Percentiles rank a stretch among this genome's conserved stretches.
These are phyloP conservation scores for Chlorencoelia australis DNA, from an alignment of 2,329 filamentous ascomycete genomes.

Conservation along the genomic window DNA sequence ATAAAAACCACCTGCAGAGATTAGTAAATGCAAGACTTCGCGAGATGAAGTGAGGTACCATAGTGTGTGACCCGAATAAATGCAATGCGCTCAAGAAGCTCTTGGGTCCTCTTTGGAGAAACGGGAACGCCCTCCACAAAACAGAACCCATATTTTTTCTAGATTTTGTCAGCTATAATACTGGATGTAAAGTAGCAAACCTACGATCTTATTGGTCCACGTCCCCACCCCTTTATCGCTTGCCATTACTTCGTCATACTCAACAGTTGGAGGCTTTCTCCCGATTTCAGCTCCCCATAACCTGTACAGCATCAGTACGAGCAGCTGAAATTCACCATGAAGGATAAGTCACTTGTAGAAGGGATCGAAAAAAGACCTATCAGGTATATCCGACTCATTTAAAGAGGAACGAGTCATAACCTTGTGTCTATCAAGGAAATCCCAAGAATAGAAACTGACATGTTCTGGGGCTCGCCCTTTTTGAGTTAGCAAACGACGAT, in stretches of 20 bases:
- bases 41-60: constrained; percentile 37
- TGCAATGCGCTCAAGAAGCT: constrained; percentile 69
- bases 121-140: constrained; percentile 65
- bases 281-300: constrained; percentile 33
- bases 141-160: constrained; percentile 65
- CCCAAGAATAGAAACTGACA: constrained; percentile 54
- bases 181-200: constrained; percentile 12
- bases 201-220: constrained; percentile 56
- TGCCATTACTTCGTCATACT: constrained; percentile 51
- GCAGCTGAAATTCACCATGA: too few relatives aligned
- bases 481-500: constrained; percentile 9
- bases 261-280: constrained; percentile 44
- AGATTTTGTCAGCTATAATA: constrained; percentile 9
- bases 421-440: constrained; percentile 46
- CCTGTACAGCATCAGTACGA: too few relatives aligned
- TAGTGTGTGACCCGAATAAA: constrained; percentile 90
- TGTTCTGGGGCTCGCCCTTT: constrained; percentile 60
- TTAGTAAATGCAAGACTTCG: constrained; percentile 7
- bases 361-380: background rate
- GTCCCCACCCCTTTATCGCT: constrained; percentile 43
- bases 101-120: constrained; percentile 59
- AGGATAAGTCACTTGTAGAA: too few relatives aligned
- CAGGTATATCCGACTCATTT: constrained; percentile 17
- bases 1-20: constrained; percentile 51
- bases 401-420: too few relatives aligned